These are phyloP conservation scores for Ambrosia hybrid DNA, from an alignment of 140 eudicot genomes.

Conservation along the genomic window DNA sequence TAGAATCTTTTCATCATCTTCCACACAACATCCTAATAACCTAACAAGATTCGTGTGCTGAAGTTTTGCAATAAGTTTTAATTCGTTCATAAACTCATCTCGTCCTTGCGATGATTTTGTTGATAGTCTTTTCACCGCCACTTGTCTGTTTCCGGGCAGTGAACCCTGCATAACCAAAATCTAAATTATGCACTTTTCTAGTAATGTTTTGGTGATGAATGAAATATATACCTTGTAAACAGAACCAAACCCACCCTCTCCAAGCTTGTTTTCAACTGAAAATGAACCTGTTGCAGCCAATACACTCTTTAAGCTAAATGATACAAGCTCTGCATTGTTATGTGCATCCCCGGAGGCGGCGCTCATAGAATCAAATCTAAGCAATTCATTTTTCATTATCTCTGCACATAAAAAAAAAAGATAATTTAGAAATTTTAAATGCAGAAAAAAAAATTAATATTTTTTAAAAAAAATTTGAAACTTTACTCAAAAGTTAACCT, in stretches of 20 bases:
- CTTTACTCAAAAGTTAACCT: conserved; percentile 26
- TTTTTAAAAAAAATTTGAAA: background rate
- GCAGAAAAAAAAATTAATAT: conserved; percentile 1
- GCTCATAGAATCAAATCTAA: conserved; percentile 29
- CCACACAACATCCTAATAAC: too few relatives aligned
- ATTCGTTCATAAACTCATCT: too few relatives aligned
- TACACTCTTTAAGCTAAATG: conserved; percentile 41
- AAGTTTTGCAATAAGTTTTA: too few relatives aligned
- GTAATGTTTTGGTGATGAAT: background rate
- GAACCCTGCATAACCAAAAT: conserved; percentile 30
- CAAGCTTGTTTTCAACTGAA: conserved; percentile 35
- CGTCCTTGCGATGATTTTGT: conserved; percentile 21
- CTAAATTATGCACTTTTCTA: conserved; percentile 1
- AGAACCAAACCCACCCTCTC: conserved; percentile 52
- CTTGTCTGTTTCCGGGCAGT: conserved; percentile 38
- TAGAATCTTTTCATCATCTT: too few relatives aligned
- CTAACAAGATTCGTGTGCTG: too few relatives aligned
- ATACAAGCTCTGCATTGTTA: conserved; percentile 35
- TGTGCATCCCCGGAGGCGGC: conserved; percentile 19
- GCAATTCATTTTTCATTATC: conserved; percentile 24
- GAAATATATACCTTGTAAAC: conserved; percentile 38
- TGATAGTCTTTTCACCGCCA: conserved; percentile 41
- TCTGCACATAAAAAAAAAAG: conserved; percentile 8
- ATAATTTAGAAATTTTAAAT: conserved; percentile 9
- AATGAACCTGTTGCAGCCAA: conserved; percentile 37